Evolutionary conservation across 768 basidiomycete genomes (phyloP).

Genomic region (Rhodocollybia butyracea): DNA sequence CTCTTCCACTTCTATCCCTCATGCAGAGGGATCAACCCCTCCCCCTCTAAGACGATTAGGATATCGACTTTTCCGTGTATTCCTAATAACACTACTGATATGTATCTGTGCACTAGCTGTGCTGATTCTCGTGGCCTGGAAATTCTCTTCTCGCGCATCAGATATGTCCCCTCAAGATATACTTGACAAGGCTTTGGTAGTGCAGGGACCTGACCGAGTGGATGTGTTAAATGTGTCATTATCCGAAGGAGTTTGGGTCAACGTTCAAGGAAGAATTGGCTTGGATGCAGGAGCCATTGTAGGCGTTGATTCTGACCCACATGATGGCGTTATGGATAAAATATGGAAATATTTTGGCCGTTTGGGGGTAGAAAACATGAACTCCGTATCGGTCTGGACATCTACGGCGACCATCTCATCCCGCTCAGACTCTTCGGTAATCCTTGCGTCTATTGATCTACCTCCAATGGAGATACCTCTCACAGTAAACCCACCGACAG

Average conservation of each 20-base stretch:
- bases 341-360: slow-evolving; percentile 68
- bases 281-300: slow-evolving; percentile 64
- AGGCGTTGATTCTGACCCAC: slow-evolving; percentile 45
- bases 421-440: slow-evolving; percentile 30
- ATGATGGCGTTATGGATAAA: slow-evolving; percentile 40
- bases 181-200: slow-evolving; percentile 48
- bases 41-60: slow-evolving; percentile 27
- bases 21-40: slow-evolving; percentile 5
- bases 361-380: slow-evolving; percentile 60
- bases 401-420: slow-evolving; percentile 49
- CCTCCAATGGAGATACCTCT: slow-evolving; percentile 56
- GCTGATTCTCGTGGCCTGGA: slow-evolving; percentile 55
- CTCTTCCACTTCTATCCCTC: background rate
- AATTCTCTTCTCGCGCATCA: slow-evolving; percentile 58
- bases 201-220: slow-evolving; percentile 59
- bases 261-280: slow-evolving; percentile 54
- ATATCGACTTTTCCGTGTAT: slow-evolving; percentile 43
- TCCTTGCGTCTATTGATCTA: slow-evolving; percentile 46
- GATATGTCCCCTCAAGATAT: slow-evolving; percentile 55
- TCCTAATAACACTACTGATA: slow-evolving; percentile 51
- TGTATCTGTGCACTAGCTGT: slow-evolving; percentile 40
- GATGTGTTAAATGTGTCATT: slow-evolving; percentile 60
- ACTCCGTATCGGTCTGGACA: slow-evolving; percentile 53
- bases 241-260: slow-evolving; percentile 54
- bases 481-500: slow-evolving; percentile 46